Percentiles rank a stretch among this genome's conserved stretches.
Conservation (phyloP, 2,329 filamentous ascomycete genomes). For the Neospermospora avenae region DNA sequence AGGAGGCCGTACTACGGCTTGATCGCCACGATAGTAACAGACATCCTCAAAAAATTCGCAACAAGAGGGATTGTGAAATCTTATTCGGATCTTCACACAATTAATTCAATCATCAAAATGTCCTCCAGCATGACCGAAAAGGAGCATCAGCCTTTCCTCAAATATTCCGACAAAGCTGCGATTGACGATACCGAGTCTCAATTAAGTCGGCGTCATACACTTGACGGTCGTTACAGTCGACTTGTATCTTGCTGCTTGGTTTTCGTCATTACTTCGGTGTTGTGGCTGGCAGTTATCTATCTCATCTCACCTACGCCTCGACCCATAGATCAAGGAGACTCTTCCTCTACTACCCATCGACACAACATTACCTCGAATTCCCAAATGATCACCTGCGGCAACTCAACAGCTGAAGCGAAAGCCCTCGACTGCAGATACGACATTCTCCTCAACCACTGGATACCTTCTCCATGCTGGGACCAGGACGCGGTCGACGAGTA, state of each 20-base stretch:
- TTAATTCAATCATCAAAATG: neutral
- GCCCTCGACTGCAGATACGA: slow-evolving; percentile 12
- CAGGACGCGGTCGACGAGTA: slow-evolving; percentile 13
- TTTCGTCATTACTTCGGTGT: slow-evolving; percentile 5
- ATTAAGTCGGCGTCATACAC: neutral
- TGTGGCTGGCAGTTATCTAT: slow-evolving; percentile 8
- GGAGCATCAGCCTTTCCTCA: slow-evolving; percentile 11
- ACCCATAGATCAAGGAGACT: neutral
- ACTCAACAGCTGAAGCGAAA: slow-evolving; percentile 1
- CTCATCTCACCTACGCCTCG: neutral
- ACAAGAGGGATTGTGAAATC: neutral
- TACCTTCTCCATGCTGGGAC: slow-evolving; percentile 14
- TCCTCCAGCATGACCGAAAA: neutral
- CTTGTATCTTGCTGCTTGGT: slow-evolving; percentile 4
- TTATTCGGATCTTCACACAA: neutral
- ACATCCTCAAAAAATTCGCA: neutral
- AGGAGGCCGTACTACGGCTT: neutral
- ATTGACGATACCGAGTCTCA: neutral
- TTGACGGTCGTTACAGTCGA: neutral
- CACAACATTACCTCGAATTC: slow-evolving; percentile 13
- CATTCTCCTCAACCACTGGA: slow-evolving; percentile 13
- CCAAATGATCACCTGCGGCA: slow-evolving; percentile 10
- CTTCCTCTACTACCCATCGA: neutral
- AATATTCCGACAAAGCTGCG: slow-evolving; percentile 2
- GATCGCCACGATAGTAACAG: neutral